Conservation (phyloP, 305 asterid genomes). For the Fraxinus angustifolia region DNA sequence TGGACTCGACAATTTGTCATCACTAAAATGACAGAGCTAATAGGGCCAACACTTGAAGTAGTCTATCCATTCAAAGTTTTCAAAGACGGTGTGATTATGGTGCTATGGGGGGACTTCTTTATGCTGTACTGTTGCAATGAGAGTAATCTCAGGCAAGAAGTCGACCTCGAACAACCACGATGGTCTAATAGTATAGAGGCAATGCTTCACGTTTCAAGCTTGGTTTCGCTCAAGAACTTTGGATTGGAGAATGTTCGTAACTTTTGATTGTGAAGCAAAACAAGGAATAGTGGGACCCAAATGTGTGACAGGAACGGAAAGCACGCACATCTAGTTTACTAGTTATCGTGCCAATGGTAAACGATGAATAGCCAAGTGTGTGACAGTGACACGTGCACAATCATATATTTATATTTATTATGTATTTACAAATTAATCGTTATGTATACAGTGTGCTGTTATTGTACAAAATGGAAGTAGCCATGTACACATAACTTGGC, state of each 20-base stretch:
- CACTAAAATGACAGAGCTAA: conserved; percentile 26
- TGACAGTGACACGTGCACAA: background rate
- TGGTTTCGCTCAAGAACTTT: conserved; percentile 19
- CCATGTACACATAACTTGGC: background rate
- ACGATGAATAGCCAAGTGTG: background rate
- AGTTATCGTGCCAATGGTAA: background rate
- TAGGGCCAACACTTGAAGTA: conserved; percentile 29
- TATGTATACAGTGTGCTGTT: background rate
- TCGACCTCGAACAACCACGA: conserved; percentile 30
- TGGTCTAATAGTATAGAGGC: conserved; percentile 44
- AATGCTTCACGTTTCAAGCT: conserved; percentile 30
- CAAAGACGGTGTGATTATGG: conserved; percentile 46
- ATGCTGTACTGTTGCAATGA: conserved; percentile 38
- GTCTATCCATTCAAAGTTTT: conserved; percentile 36
- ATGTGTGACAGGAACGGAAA: background rate
- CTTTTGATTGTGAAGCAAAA: background rate
- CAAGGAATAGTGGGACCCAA: background rate
- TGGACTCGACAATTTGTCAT: conserved; percentile 45
- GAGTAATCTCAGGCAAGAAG: conserved; percentile 19
- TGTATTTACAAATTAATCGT: background rate
- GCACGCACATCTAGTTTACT: background rate
- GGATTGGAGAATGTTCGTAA: conserved; percentile 21
- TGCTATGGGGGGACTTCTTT: conserved; percentile 40
- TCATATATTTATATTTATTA: too few relatives aligned
- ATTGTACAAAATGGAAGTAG: background rate